Evolutionary conservation across 2,329 filamentous ascomycete genomes (phyloP).

Genomic region (Neurospora sp.): DNA sequence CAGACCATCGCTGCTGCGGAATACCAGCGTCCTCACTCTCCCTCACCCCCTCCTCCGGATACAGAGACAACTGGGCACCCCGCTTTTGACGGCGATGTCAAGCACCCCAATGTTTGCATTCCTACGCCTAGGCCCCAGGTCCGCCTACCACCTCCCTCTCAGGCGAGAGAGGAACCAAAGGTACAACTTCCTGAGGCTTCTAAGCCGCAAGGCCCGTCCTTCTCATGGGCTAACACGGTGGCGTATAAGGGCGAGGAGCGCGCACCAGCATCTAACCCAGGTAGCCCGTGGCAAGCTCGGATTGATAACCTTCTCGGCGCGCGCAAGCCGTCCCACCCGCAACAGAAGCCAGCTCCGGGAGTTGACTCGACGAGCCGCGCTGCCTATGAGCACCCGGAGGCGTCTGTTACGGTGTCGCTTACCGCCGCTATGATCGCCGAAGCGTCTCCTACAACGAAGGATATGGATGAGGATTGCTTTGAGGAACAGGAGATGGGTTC

Average conservation of each 20-base stretch:
- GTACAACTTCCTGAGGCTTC: conserved; percentile 2
- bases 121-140: conserved; percentile 66
- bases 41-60: conserved; percentile 63
- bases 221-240: conserved; percentile 13
- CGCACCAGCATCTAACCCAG: conserved; percentile 5
- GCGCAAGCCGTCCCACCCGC: conserved; percentile 43
- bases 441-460: conserved; percentile 46
- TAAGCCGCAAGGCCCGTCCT: conserved; percentile 11
- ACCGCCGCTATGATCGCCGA: conserved; percentile 28
- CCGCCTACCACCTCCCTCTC: conserved; percentile 58
- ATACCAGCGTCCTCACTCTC: conserved; percentile 36
- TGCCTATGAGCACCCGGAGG: conserved; percentile 44
- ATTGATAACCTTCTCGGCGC: conserved; percentile 71
- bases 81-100: conserved; percentile 56
- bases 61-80: conserved; percentile 52
- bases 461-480: conserved; percentile 70
- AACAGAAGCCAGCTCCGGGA: conserved; percentile 43
- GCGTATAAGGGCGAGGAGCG: conserved; percentile 13
- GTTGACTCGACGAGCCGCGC: conserved; percentile 60
- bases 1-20: conserved; percentile 23
- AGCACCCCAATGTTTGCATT: conserved; percentile 58
- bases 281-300: conserved; percentile 55
- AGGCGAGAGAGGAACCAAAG: conserved; percentile 22
- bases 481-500: conserved; percentile 75
- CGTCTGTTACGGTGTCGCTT: conserved; percentile 59